Conservation (phyloP, 768 basidiomycete genomes). For the Tulasnella sp. region DNA sequence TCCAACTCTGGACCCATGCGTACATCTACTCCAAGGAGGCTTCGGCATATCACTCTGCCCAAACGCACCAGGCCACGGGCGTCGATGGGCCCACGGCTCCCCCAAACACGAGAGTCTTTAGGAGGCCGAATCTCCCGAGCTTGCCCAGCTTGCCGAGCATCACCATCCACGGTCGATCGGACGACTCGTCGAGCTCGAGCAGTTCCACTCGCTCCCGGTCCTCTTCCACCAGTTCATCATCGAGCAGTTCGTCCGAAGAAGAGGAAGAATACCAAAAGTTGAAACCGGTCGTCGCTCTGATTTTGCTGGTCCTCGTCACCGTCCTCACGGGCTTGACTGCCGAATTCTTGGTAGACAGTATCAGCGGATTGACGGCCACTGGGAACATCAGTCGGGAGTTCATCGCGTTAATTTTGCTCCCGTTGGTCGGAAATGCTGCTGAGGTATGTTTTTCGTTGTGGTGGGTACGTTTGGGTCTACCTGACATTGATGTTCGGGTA, state of each 20-base stretch:
- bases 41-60: slow-evolving; percentile 8
- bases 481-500: not conserved
- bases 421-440: slow-evolving; percentile 85
- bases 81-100: not conserved
- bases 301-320: slow-evolving; percentile 47
- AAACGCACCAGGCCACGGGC: not conserved
- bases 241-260: slow-evolving; percentile 13
- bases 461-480: slow-evolving; percentile 28
- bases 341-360: slow-evolving; percentile 54
- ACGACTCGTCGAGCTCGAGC: not conserved
- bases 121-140: slow-evolving; percentile 3
- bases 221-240: not conserved
- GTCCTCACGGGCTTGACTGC: slow-evolving; percentile 34
- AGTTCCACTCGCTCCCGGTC: not conserved
- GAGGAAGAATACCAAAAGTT: slow-evolving; percentile 43
- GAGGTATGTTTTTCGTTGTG: not conserved
- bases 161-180: not conserved
- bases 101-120: not conserved
- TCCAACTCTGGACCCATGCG: slow-evolving; percentile 69
- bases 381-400: slow-evolving; percentile 48
- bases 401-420: slow-evolving; percentile 80
- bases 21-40: slow-evolving; percentile 40
- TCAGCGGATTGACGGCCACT: slow-evolving; percentile 51
- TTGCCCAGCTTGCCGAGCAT: slow-evolving; percentile 3
- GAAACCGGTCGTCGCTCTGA: slow-evolving; percentile 39